A percentile compares a stretch with the other conserved stretches of the same genome.
phyloP scores from a whole-genome alignment of 371 early-diverging fungal genomes.

The Mortierella sp. region DNA sequence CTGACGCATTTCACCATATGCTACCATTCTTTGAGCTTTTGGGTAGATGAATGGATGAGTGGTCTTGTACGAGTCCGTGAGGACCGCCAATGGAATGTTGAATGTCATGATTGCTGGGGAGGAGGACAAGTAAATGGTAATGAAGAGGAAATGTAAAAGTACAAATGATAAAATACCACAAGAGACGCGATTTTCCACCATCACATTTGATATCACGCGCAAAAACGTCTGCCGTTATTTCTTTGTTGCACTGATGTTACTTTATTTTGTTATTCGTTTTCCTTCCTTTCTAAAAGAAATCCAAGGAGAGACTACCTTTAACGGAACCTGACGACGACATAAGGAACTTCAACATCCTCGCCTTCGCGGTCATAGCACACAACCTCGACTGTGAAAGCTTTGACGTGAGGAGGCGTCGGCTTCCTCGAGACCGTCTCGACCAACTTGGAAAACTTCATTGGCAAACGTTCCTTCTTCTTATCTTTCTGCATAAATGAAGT shows the following conservation, averaged over 20 bases:
- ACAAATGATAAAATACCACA: no score
- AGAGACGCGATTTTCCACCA: no score
- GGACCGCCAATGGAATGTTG: constrained; percentile 64
- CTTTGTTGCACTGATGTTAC: neutral
- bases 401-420: constrained; percentile 88
- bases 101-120: constrained; percentile 14
- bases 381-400: constrained; percentile 86
- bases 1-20: constrained; percentile 85
- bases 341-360: constrained; percentile 90
- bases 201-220: no score
- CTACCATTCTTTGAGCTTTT: constrained; percentile 75
- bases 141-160: neutral
- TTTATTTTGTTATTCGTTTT: neutral
- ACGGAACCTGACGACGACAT: constrained; percentile 57
- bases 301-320: neutral
- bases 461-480: constrained; percentile 84
- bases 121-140: neutral
- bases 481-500: constrained; percentile 90
- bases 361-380: constrained; percentile 91
- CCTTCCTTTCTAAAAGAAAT: neutral
- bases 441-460: constrained; percentile 76
- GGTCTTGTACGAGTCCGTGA: constrained; percentile 88
- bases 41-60: constrained; percentile 81
- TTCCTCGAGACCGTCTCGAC: constrained; percentile 91
- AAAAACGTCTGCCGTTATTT: neutral